Base-by-base conservation (phyloP, 129 eudicot genomes). In the Ambrosia artemisiifolia region DNA sequence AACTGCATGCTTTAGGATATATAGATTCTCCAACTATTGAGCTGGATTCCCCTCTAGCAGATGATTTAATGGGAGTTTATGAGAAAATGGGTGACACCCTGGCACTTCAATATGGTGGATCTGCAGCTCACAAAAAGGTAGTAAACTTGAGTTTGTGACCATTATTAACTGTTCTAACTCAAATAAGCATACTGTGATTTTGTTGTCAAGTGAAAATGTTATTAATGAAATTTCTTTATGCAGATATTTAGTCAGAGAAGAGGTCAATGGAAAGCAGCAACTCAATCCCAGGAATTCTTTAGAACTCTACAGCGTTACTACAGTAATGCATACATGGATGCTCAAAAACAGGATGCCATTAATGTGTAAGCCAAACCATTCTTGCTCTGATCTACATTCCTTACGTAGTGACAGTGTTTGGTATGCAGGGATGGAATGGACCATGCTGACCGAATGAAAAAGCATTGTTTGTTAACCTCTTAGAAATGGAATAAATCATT, bases 81-180 rank as follows among this genome's bases (percentile, higher is more conserved):
- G 97, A 95, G 85, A 88, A 79, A 59, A 95, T 95, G 99, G 99
- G 99, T 18, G 97, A 95, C 82, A 90, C 94, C 32, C 91, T 95
- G 80, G 96, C 99, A 36, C 71, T 90, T 34, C 99, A 95, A 34
- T 95, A 95, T 65, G 96, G 99, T 56, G 99, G 99, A 63, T 95
- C 99, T 79, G 97, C 97, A 36, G 99, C 99, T 62, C 99, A 95
- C 74, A 95, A 95, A 81, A 95, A 95, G 99, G 99, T 95, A 81
- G 35, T 28, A 7, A 38, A 70, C 12, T 49, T 49, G 70, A 42
- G 60, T 56, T 38, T 16, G 20, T 17, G 55, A 57, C 12, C 40
- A n/a, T 36, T 50, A 33, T 50, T 48, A 32, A 17, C 14, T 18
- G 6, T 73, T 68, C 34, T 7, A 17, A 63, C 32, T n/a, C n/a